Conservation (phyloP, 1,284 basidiomycete genomes). For the Boletellus sp. region DNA sequence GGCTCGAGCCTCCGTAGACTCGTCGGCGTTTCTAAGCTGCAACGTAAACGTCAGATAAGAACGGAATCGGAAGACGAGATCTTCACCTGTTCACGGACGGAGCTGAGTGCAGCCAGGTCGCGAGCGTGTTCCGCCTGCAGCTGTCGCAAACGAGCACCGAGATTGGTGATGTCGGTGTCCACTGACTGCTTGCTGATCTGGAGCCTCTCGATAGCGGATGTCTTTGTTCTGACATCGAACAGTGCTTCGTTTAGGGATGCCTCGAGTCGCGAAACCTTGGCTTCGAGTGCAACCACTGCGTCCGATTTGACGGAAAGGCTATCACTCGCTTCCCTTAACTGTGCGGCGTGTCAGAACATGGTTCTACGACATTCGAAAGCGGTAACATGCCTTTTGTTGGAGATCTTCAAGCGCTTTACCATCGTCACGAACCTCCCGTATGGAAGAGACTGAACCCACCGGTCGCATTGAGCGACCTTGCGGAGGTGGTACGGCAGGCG, state of each 20-base stretch:
- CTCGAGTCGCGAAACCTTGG: conserved; percentile 48
- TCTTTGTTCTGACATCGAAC: conserved; percentile 48
- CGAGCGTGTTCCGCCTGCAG: conserved; percentile 41
- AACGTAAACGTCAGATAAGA: conserved; percentile 11
- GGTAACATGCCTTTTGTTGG: conserved; percentile 52
- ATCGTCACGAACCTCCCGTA: conserved; percentile 64
- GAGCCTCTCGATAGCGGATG: conserved; percentile 42
- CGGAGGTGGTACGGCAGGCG: conserved; percentile 15
- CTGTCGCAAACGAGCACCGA: conserved; percentile 41
- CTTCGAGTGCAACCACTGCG: conserved; percentile 48
- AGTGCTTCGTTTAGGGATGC: conserved; percentile 47
- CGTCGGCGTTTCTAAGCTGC: conserved; percentile 53
- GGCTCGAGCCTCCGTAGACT: conserved; percentile 38
- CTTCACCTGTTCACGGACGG: conserved; percentile 51
- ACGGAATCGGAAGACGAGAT: neutral
- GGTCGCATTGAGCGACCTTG: conserved; percentile 41
- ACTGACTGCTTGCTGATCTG: conserved; percentile 46
- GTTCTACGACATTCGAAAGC: conserved; percentile 4
- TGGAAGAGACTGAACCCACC: conserved; percentile 62
- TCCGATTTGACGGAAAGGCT: conserved; percentile 50
- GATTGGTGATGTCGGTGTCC: conserved; percentile 46
- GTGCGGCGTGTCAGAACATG: conserved; percentile 10
- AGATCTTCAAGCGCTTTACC: conserved; percentile 53
- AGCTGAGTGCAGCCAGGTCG: conserved; percentile 36
- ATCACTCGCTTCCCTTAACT: conserved; percentile 60